Base-by-base conservation (phyloP, 2,329 filamentous ascomycete genomes). In the Alternaria gaisen region DNA sequence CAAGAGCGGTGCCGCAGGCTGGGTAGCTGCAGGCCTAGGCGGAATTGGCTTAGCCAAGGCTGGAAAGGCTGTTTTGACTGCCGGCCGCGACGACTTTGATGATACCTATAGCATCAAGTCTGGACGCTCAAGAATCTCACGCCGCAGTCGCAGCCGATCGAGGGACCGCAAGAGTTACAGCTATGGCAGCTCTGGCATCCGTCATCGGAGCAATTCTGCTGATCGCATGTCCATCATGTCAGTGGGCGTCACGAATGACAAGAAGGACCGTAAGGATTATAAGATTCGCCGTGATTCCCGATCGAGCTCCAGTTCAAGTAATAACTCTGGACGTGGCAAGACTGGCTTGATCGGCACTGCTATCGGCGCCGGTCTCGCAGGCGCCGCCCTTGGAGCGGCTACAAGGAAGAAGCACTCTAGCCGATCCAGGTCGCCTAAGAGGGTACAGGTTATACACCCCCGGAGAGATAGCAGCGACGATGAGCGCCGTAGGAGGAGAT, bases 51-150 rank as follows among this genome's bases (percentile, higher is more conserved):
- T 84, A 42, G 83, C 80, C 3, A 82, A 82, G 57, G 79, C 84
- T 48, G 84, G 84, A 3, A 84, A 86, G 68, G 83, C 83, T 3
- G 68, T 89, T 12, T 85, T 84, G 66, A 82, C 79, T 46, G 80
- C 79, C 30, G 78, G 80, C 16, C 78, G 73, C 38, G 79, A 86
- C 59, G 84, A 87, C 53, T 88, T 87, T 63, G 84, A 88, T 64
- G 87, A 88, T 67, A 86, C 84, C 0, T 87, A 88, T 64, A 88
- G 84, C 66, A 80, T 87, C 66, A 85, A 84, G 57, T 85, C 85
- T 56, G 85, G 86, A 18, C 82, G 78, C 53, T 76, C 76, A 1
- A 64, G 68, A 43, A 63, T 67, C 11, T 73, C 71, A 16, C 62
- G 64, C 61, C 74, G 73, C 16, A 75, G 77, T 46, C 74, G 77